phyloP scores from a whole-genome alignment of 805 yeast species.

The Ogataea paradorogensis region DNA sequence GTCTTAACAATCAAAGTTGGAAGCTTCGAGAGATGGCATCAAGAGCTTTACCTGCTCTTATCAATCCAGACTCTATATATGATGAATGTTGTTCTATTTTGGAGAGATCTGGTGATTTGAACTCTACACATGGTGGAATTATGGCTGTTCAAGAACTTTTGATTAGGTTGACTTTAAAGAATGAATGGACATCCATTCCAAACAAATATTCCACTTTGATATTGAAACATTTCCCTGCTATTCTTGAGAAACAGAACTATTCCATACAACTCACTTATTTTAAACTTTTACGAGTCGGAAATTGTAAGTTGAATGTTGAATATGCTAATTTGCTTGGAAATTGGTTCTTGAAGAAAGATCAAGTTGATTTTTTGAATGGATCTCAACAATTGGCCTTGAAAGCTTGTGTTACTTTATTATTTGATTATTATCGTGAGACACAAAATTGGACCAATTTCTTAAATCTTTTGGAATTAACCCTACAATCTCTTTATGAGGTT shows the following conservation, averaged over 20 bases:
- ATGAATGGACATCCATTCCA: constrained; percentile 26
- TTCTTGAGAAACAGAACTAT: constrained; percentile 19
- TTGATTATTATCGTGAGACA: constrained; percentile 20
- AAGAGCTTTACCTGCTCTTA: constrained; percentile 55
- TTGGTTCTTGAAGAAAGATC: constrained; percentile 34
- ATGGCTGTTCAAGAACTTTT: constrained; percentile 44
- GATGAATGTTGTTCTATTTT: constrained; percentile 27
- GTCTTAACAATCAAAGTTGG: constrained; percentile 63
- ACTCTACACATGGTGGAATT: constrained; percentile 57
- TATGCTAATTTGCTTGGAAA: constrained; percentile 29
- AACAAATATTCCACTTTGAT: constrained; percentile 28
- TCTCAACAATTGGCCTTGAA: constrained; percentile 46
- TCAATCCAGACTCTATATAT: constrained; percentile 32
- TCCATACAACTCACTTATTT: constrained; percentile 25
- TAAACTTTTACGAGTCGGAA: constrained; percentile 13
- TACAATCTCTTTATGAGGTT: constrained; percentile 41
- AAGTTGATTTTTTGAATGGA: constrained; percentile 40
- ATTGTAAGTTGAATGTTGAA: constrained; percentile 1
- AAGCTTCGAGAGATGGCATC: constrained; percentile 88
- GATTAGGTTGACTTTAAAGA: constrained; percentile 16
- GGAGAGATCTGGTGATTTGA: constrained; percentile 31
- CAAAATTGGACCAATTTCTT: constrained; percentile 21
- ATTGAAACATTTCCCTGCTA: constrained; percentile 20
- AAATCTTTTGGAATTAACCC: constrained; percentile 33
- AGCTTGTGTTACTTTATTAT: constrained; percentile 31